A percentile compares a stretch with the other conserved stretches of the same genome.
These are phyloP conservation scores for Penicillium tannophilum DNA, from an alignment of 495 filamentous ascomycete species.

Conservation along the genomic window DNA sequence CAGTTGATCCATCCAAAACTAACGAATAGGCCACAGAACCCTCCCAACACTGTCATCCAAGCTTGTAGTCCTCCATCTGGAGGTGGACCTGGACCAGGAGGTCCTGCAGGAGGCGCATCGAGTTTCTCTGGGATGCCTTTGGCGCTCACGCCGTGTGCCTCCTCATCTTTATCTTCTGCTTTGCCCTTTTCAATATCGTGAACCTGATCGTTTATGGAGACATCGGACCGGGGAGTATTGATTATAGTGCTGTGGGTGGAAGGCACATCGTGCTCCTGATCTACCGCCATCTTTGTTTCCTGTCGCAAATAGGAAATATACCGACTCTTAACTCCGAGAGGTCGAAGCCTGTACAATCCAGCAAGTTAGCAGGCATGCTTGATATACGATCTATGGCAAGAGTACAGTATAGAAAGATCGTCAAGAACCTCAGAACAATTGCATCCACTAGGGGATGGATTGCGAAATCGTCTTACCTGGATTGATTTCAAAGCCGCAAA, in stretches of 20 bases:
- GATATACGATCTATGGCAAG: neutral
- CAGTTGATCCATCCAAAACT: slow-evolving; percentile 67
- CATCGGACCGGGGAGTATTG: neutral
- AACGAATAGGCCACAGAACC: slow-evolving; percentile 64
- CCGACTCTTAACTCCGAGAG: neutral
- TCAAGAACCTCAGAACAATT: too few relatives aligned
- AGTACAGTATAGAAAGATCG: neutral
- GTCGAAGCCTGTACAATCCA: neutral
- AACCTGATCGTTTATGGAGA: neutral
- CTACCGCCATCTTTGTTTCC: neutral
- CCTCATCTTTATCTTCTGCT: neutral
- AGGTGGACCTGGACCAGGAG: slow-evolving; percentile 38
- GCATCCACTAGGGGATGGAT: too few relatives aligned
- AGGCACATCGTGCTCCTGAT: neutral
- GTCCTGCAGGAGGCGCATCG: slow-evolving; percentile 14
- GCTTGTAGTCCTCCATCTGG: slow-evolving; percentile 69
- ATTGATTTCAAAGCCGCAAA: too few relatives aligned
- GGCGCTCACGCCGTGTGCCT: neutral
- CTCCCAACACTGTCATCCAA: slow-evolving; percentile 68
- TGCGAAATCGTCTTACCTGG: too few relatives aligned
- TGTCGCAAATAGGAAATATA: neutral
- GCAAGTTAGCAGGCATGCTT: neutral
- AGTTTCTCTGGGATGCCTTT: slow-evolving; percentile 20
- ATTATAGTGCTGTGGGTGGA: neutral
- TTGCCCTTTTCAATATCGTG: slow-evolving; percentile 7